Conservation (phyloP, 1,139 yeast genomes). For the Yamadazyma buinensis region DNA sequence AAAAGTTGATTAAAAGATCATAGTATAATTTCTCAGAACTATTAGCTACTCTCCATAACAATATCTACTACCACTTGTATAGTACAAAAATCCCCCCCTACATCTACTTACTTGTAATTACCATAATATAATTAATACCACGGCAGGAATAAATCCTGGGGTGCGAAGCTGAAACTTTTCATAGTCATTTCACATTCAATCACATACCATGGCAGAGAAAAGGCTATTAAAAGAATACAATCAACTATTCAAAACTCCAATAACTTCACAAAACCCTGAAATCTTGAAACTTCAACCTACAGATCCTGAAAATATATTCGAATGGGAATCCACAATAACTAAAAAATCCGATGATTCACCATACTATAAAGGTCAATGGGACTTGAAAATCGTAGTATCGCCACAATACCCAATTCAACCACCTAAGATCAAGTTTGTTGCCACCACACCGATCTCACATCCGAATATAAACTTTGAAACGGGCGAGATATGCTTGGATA, state of each 20-base stretch:
- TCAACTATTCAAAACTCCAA: constrained; percentile 20
- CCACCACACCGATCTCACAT: constrained; percentile 53
- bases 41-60: too few relatives aligned
- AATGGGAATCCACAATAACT: constrained; percentile 58
- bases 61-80: too few relatives aligned
- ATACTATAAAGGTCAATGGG: constrained; percentile 57
- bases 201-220: constrained; percentile 24
- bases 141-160: constrained; percentile 1
- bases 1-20: too few relatives aligned
- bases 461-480: constrained; percentile 67
- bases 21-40: too few relatives aligned
- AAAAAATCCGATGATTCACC: constrained; percentile 53
- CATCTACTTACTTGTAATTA: too few relatives aligned
- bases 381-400: constrained; percentile 48
- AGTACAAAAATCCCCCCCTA: too few relatives aligned
- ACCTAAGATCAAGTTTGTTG: constrained; percentile 54
- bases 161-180: too few relatives aligned
- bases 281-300: constrained; percentile 43
- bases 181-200: constrained; percentile 4
- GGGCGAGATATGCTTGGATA: constrained; percentile 86
- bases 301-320: constrained; percentile 36
- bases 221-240: constrained; percentile 27
- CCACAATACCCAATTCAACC: constrained; percentile 65
- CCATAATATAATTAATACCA: too few relatives aligned
- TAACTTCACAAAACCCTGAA: constrained; percentile 27